Percentiles rank a stretch among this genome's conserved stretches.
Conservation (phyloP, 2,329 filamentous ascomycete species). For the Trichoderma simmonsii region DNA sequence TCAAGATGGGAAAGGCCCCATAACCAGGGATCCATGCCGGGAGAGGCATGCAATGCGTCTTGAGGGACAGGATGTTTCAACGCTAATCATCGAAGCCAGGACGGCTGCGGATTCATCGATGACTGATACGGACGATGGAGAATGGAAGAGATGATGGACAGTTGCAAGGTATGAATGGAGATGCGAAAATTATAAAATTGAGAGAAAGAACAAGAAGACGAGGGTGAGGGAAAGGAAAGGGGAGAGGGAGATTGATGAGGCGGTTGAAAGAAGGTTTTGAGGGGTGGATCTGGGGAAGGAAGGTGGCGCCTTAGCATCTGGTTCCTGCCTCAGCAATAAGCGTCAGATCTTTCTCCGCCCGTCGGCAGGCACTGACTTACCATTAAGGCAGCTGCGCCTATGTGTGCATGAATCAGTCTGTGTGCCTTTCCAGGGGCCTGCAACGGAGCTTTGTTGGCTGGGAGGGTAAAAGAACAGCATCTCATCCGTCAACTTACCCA, state of each 20-base stretch:
- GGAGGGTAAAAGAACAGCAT: background rate
- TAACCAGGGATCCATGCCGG: background rate
- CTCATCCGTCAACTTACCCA: background rate
- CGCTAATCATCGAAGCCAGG: background rate
- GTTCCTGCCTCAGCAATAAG: conserved; percentile 19
- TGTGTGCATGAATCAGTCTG: background rate
- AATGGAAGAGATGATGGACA: background rate
- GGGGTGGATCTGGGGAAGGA: conserved; percentile 14
- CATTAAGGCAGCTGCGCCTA: background rate
- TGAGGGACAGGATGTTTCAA: background rate
- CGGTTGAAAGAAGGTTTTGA: conserved; percentile 21
- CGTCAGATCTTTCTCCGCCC: conserved; percentile 16
- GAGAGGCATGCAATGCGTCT: background rate
- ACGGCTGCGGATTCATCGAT: background rate
- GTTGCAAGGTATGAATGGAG: background rate
- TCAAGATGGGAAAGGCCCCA: background rate
- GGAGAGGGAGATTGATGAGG: background rate
- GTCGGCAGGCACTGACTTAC: conserved; percentile 3
- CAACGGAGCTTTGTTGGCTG: background rate
- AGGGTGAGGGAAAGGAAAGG: conserved; percentile 6
- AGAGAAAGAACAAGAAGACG: background rate
- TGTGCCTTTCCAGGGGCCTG: background rate
- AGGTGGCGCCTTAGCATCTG: conserved; percentile 17
- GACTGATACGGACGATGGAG: background rate
- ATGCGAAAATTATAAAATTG: background rate